A percentile compares a stretch with the other conserved stretches of the same genome.
These are phyloP conservation scores for Cryphonectria carpinicola DNA, from an alignment of 2,329 filamentous ascomycete species.

Conservation along the genomic window DNA sequence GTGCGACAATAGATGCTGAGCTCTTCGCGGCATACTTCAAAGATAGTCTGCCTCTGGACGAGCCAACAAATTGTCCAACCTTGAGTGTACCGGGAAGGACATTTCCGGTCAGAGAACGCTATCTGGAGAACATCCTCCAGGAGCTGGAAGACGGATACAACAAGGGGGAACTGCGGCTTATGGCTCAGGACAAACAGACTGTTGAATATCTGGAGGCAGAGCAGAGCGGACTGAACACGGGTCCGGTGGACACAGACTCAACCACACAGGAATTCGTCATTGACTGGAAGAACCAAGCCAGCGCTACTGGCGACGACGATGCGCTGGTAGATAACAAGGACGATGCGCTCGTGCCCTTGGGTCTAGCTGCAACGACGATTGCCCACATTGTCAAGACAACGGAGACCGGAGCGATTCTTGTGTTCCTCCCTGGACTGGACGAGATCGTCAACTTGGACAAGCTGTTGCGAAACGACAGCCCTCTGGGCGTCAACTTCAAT, in stretches of 20 bases:
- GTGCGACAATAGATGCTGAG: constrained; percentile 24
- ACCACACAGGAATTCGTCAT: background rate
- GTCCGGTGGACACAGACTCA: background rate
- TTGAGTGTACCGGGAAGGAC: constrained; percentile 24
- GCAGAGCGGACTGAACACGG: background rate
- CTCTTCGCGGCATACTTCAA: constrained; percentile 29
- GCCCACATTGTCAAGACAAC: constrained; percentile 49
- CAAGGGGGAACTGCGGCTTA: background rate
- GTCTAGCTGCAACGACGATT: constrained; percentile 47
- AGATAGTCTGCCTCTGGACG: constrained; percentile 1
- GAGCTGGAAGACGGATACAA: background rate
- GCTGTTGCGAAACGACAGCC: constrained; percentile 38
- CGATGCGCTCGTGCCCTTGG: constrained; percentile 39
- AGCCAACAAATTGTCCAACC: constrained; percentile 6
- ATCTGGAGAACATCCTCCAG: constrained; percentile 17
- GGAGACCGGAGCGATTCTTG: constrained; percentile 48
- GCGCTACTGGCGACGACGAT: background rate
- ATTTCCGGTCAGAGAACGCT: constrained; percentile 22
- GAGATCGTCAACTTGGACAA: constrained; percentile 36
- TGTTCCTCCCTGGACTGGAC: constrained; percentile 48
- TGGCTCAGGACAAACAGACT: background rate
- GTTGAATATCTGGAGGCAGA: background rate
- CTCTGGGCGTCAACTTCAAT: constrained; percentile 45
- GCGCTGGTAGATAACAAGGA: constrained; percentile 2
- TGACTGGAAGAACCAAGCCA: constrained; percentile 13